Base-by-base conservation (phyloP, 495 filamentous ascomycete species). In the Annulohypoxylon stygium region DNA sequence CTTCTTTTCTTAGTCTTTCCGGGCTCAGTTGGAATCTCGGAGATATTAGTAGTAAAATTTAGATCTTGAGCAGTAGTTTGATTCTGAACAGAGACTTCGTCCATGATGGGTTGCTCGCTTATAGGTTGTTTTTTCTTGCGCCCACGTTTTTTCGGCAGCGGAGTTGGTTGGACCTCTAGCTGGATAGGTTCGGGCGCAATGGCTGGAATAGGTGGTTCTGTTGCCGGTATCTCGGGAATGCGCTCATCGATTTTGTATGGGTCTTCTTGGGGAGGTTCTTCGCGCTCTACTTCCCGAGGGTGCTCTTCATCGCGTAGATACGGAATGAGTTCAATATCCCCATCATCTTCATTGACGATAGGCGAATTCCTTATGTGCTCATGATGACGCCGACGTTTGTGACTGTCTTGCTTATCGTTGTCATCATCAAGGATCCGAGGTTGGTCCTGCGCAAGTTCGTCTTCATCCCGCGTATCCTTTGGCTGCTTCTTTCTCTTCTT, bases 1-100 rank as follows among this genome's bases (percentile, higher is more conserved):
- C 77, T 60, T 66, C 70, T 75, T 65, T 74, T 78, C 69, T 77
- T 77, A 12, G 72, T 57, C 6, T 77, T 77, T 18, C 61, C 61
- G 43, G 55, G 43, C 51, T 67, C 54, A 20, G 26, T 36, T 51
- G 59, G 70, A 6, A 43, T 37, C 30, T 75, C 67, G 3, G 60
- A n/a, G 10, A 18, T 16, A 10, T 70, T 51, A 39, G 50, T 26
- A 16, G 37, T 6, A 8, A 55, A 23, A 10, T 14, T 0, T 10
- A 25, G 36, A 4, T 43, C 59, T 37, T 73, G 54, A 43, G 45
- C 34, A 25, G 34, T 23, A n/a, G 16, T 25, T 7, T 74, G 18
- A 6, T 48, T 45, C 11, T 70, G 65, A 25, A 55, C 36, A n/a
- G 18, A 18, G 12, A 63, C 43, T 30, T 61, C 65, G 1, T 57